phyloP scores from a whole-genome alignment of 768 basidiomycete species.

The Trametes maxima region DNA sequence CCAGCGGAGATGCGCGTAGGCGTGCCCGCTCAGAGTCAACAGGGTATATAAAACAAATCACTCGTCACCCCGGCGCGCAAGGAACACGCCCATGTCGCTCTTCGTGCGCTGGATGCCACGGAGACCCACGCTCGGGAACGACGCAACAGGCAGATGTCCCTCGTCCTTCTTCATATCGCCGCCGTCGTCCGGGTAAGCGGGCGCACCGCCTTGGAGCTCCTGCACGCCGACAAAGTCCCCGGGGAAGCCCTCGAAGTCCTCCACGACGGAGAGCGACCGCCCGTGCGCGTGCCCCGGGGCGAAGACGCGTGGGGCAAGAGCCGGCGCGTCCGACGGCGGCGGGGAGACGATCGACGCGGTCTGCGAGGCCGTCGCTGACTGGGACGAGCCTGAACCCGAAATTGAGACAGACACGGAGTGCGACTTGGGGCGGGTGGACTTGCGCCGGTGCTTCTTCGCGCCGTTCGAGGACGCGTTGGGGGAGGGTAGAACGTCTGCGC shows the following conservation, averaged over 20 bases:
- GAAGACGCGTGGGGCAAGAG: slow-evolving; percentile 33
- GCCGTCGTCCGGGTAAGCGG: neutral
- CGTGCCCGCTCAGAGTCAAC: neutral
- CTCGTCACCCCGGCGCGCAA: slow-evolving; percentile 41
- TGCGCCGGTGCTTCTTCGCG: slow-evolving; percentile 18
- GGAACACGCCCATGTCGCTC: slow-evolving; percentile 44
- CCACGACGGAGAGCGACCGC: neutral
- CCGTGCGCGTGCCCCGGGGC: neutral
- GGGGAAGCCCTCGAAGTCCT: slow-evolving; percentile 41
- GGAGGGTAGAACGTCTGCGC: neutral
- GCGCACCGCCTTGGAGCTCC: slow-evolving; percentile 1
- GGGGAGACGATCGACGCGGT: slow-evolving; percentile 34
- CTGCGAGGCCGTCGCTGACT: slow-evolving; percentile 46
- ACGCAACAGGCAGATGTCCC: slow-evolving; percentile 6
- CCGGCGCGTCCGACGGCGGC: slow-evolving; percentile 33
- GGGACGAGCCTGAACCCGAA: slow-evolving; percentile 38
- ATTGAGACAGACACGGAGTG: slow-evolving; percentile 47
- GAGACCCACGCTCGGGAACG: slow-evolving; percentile 45
- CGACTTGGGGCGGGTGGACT: slow-evolving; percentile 35
- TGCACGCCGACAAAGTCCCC: slow-evolving; percentile 24
- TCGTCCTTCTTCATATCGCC: neutral
- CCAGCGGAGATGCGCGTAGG: neutral
- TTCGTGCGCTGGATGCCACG: slow-evolving; percentile 37
- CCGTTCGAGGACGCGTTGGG: slow-evolving; percentile 1
- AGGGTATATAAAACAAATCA: slow-evolving; percentile 13